Conservation (phyloP, 2,329 filamentous ascomycete species). For the Myriosclerotinia curreyana region DNA sequence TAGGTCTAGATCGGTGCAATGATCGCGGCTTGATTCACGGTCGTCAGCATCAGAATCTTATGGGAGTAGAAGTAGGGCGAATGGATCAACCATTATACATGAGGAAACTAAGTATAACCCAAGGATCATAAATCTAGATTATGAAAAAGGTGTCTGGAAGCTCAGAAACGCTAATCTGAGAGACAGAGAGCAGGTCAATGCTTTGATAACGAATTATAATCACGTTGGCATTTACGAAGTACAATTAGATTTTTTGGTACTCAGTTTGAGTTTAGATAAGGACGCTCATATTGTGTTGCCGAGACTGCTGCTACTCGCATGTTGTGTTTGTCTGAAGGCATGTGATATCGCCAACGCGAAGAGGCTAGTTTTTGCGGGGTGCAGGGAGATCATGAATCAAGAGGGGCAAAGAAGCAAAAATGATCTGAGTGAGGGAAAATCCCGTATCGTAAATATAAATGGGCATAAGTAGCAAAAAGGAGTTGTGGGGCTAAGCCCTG, state of each 20-base stretch:
- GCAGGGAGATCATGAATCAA: slow-evolving; percentile 12
- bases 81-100: neutral
- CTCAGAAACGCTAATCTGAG: neutral
- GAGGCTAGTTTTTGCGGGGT: slow-evolving; percentile 12
- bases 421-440: neutral
- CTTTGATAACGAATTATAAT: neutral
- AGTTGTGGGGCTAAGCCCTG: slow-evolving; percentile 7
- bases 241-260: neutral
- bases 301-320: too few species aligned
- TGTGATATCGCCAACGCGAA: neutral
- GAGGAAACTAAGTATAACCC: neutral
- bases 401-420: neutral
- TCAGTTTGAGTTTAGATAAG: neutral
- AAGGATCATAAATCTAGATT: slow-evolving; percentile 8
- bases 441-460: neutral
- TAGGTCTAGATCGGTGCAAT: neutral
- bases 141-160: neutral
- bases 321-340: neutral
- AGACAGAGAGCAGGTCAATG: neutral
- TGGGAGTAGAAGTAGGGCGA: neutral
- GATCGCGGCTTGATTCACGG: neutral
- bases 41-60: neutral
- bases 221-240: neutral
- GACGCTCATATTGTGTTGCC: too few species aligned
- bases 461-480: neutral